Evolutionary conservation across 2,329 filamentous ascomycete species (phyloP).

Genomic region (Fusarium lateritium): DNA sequence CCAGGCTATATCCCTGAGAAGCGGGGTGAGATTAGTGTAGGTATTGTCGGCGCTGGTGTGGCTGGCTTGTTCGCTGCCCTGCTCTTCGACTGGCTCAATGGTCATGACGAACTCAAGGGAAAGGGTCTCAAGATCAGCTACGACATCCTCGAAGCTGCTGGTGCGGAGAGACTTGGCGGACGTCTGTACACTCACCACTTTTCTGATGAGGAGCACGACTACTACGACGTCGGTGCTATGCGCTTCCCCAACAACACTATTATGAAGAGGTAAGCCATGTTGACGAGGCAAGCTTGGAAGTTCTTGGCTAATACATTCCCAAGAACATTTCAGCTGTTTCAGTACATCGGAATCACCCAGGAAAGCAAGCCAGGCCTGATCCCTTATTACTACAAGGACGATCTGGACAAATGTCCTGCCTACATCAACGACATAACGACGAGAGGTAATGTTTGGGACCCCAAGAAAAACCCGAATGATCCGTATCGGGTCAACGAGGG

Average conservation of each 20-base stretch:
- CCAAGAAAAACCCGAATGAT: background rate
- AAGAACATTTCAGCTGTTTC: conserved; percentile 44
- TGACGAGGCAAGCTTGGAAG: too few species aligned
- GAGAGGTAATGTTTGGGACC: conserved; percentile 22
- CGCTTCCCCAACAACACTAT: conserved; percentile 55
- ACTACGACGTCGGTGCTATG: conserved; percentile 59
- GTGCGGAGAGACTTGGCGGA: conserved; percentile 53
- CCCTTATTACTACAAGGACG: conserved; percentile 37
- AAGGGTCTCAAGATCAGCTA: conserved; percentile 51
- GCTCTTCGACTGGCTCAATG: conserved; percentile 53
- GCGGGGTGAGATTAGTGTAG: too few species aligned
- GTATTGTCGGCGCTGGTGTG: conserved; percentile 57
- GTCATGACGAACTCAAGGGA: conserved; percentile 23
- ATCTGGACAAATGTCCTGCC: conserved; percentile 8
- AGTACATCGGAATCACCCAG: conserved; percentile 38
- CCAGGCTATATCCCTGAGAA: too few species aligned
- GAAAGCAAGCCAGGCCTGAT: too few species aligned
- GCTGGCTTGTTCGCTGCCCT: conserved; percentile 56
- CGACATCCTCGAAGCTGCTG: conserved; percentile 55
- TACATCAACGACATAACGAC: conserved; percentile 43
- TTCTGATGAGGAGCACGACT: conserved; percentile 28
- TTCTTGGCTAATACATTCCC: too few species aligned
- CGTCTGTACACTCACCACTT: conserved; percentile 57
- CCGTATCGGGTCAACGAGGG: conserved; percentile 30
- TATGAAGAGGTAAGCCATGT: conserved; percentile 47